Conservation (phyloP, 257 asterid genomes). For the Solanum ossicruentum region DNA sequence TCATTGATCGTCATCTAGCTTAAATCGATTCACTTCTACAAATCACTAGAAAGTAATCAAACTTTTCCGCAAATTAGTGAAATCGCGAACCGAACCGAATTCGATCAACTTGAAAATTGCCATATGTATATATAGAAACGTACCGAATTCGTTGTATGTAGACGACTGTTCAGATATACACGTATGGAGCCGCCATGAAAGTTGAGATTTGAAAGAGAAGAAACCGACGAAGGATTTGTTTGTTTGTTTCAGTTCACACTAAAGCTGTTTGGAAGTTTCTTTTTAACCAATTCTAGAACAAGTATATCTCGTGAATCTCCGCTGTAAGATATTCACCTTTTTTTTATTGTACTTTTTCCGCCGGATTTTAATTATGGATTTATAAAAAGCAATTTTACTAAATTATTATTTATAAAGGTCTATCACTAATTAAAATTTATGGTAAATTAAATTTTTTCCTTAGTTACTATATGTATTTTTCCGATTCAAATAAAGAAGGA, state of each 20-base stretch:
- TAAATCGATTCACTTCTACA: background rate
- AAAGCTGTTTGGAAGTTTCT: background rate
- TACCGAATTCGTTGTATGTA: background rate
- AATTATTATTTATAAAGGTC: no score
- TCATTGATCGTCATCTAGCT: constrained; percentile 11
- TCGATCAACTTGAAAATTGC: background rate
- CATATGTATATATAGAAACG: background rate
- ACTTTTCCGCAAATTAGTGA: background rate
- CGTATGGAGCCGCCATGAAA: background rate
- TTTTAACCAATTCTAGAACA: background rate
- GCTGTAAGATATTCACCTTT: no score
- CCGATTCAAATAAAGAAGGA: no score
- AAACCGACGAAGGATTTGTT: background rate
- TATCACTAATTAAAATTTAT: no score
- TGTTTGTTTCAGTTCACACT: background rate
- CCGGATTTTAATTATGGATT: no score
- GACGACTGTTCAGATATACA: background rate
- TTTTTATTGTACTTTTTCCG: no score
- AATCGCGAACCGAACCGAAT: background rate
- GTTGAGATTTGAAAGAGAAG: background rate
- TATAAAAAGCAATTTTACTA: no score
- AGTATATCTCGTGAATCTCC: background rate
- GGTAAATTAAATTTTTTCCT: no score
- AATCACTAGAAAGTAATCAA: background rate
- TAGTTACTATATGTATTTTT: no score